Evolutionary conservation across 2,329 filamentous ascomycete species (phyloP).

Genomic region (Colletotrichum brevisporum): DNA sequence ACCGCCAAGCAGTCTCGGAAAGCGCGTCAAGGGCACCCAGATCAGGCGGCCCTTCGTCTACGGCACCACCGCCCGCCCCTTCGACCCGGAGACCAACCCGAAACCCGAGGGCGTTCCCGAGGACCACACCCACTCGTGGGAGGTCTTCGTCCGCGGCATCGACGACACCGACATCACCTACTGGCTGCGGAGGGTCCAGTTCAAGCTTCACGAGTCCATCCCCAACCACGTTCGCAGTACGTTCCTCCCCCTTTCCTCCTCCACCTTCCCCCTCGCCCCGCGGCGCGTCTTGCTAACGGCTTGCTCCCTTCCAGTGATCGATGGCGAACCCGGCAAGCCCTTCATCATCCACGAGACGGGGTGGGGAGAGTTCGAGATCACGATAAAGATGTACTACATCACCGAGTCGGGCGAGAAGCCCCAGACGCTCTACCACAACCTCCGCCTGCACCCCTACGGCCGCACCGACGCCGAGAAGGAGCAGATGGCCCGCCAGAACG

Average conservation of each 20-base stretch:
- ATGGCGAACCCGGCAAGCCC: slow-evolving; percentile 75
- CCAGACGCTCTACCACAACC: slow-evolving; percentile 93
- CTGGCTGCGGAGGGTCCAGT: slow-evolving; percentile 97
- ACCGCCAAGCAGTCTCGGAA: slow-evolving; percentile 69
- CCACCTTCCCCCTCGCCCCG: too few relatives aligned
- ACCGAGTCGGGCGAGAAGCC: slow-evolving; percentile 92
- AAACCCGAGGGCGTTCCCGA: slow-evolving; percentile 82
- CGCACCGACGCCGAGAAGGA: slow-evolving; percentile 81
- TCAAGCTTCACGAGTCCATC: slow-evolving; percentile 98
- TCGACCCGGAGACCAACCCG: slow-evolving; percentile 83
- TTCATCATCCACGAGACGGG: slow-evolving; percentile 94
- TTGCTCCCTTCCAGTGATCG: slow-evolving; percentile 67
- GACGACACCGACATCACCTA: slow-evolving; percentile 93
- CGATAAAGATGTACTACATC: slow-evolving; percentile 94
- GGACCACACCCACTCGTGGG: slow-evolving; percentile 97
- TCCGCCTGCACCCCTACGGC: slow-evolving; percentile 92
- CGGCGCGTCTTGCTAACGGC: too few relatives aligned
- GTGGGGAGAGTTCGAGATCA: slow-evolving; percentile 98
- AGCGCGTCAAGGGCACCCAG: slow-evolving; percentile 77
- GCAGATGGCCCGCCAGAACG: slow-evolving; percentile 66
- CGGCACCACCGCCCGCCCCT: slow-evolving; percentile 84
- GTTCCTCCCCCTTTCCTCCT: slow-evolving; percentile 48
- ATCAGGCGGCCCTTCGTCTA: slow-evolving; percentile 78
- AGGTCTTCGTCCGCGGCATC: slow-evolving; percentile 91
- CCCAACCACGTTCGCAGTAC: slow-evolving; percentile 86